Evolutionary conservation across 1,284 basidiomycete species (phyloP).

Genomic region (Cerioporus squamosus): DNA sequence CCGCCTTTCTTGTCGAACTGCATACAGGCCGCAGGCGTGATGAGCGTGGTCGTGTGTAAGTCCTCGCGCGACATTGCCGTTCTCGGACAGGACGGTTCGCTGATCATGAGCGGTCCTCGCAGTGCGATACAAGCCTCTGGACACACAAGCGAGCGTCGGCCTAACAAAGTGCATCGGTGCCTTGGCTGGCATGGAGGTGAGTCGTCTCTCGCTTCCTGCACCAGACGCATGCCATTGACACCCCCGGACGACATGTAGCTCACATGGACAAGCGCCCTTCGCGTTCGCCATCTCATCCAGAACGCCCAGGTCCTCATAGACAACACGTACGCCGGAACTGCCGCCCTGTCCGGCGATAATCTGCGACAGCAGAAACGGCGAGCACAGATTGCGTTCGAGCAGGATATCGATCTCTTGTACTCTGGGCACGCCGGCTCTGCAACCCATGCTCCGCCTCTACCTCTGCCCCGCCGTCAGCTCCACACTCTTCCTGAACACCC

Average conservation of each 20-base stretch:
- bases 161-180: slow-evolving; percentile 70
- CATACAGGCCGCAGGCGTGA: slow-evolving; percentile 74
- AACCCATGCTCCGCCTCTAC: no score
- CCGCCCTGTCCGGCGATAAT: background rate
- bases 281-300: slow-evolving; percentile 73
- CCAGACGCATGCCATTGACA: slow-evolving; percentile 35
- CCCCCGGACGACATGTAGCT: slow-evolving; percentile 30
- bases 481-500: no score
- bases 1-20: slow-evolving; percentile 76
- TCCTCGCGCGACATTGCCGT: background rate
- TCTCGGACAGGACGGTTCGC: slow-evolving; percentile 38
- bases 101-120: slow-evolving; percentile 71
- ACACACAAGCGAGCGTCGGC: slow-evolving; percentile 67
- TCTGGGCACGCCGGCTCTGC: background rate
- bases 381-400: slow-evolving; percentile 14
- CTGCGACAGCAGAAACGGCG: slow-evolving; percentile 10
- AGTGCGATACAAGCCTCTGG: slow-evolving; percentile 74
- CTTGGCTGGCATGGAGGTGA: slow-evolving; percentile 74
- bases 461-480: background rate
- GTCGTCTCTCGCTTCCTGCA: slow-evolving; percentile 15
- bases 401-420: background rate
- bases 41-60: background rate
- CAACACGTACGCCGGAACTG: slow-evolving; percentile 23
- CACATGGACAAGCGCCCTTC: slow-evolving; percentile 73
- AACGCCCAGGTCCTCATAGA: slow-evolving; percentile 68